These are phyloP conservation scores for Cutaneotrichosporon cutaneum DNA, from an alignment of 1,284 basidiomycete species.

Conservation along the genomic window DNA sequence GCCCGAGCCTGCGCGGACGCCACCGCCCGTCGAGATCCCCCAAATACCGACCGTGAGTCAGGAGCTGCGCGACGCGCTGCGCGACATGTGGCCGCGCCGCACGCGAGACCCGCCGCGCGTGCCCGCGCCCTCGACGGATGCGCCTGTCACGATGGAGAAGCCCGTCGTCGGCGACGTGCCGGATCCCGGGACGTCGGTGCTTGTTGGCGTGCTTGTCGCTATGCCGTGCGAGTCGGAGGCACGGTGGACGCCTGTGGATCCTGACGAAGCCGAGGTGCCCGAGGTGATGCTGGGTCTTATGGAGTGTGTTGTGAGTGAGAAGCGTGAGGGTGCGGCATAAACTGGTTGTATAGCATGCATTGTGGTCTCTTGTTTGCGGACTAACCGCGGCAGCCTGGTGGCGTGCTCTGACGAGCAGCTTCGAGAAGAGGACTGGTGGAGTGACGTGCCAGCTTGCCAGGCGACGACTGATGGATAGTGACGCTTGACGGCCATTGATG, in stretches of 20 bases:
- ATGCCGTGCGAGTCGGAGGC: constrained; percentile 33
- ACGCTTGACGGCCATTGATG: too few relatives aligned
- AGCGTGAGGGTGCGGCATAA: neutral
- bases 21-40: neutral
- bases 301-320: constrained; percentile 14
- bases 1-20: neutral
- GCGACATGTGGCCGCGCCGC: constrained; percentile 12
- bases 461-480: too few relatives aligned
- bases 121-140: neutral
- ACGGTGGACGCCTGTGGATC: constrained; percentile 27
- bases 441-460: too few relatives aligned
- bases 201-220: constrained; percentile 45
- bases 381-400: neutral
- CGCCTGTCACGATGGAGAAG: neutral
- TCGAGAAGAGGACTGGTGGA: too few relatives aligned
- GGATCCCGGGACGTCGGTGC: constrained; percentile 29
- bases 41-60: neutral
- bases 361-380: neutral
- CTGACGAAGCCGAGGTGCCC: constrained; percentile 37
- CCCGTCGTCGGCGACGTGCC: constrained; percentile 20
- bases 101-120: neutral
- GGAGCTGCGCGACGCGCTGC: constrained; percentile 13
- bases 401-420: too few relatives aligned
- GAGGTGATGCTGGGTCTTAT: constrained; percentile 43
- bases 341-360: neutral